phyloP scores from a whole-genome alignment of 352 stramenopile genomes.

The Pythium chondricola region DNA sequence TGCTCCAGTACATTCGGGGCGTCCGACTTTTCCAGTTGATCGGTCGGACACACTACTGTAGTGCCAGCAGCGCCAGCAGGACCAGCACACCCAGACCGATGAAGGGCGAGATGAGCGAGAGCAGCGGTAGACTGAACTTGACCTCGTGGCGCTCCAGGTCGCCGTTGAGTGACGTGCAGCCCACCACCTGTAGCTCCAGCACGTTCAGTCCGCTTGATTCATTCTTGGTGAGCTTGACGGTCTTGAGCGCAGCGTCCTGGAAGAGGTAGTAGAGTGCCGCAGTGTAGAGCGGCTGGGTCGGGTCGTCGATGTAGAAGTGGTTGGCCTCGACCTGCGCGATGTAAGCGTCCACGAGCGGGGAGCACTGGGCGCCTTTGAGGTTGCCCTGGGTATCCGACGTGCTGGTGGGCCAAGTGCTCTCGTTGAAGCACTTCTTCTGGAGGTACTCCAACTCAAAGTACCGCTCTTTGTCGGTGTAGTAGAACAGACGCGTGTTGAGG shows the following conservation, averaged over 20 bases:
- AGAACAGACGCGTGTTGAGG: constrained; percentile 17
- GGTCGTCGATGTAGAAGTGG: constrained; percentile 12
- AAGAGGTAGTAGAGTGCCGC: constrained; percentile 18
- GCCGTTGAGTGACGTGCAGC: constrained; percentile 14
- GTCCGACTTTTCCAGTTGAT: constrained; percentile 24
- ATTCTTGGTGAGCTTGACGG: constrained; percentile 12
- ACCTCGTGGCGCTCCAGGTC: constrained; percentile 12
- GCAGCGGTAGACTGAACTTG: constrained; percentile 17
- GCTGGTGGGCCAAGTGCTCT: not conserved
- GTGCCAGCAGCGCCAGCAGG: no score
- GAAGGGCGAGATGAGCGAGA: constrained; percentile 35
- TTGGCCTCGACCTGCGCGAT: constrained; percentile 10
- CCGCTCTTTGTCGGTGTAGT: constrained; percentile 6
- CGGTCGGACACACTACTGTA: constrained; percentile 22
- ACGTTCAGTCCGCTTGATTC: constrained; percentile 3
- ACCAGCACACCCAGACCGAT: constrained; percentile 30
- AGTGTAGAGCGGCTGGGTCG: constrained; percentile 14
- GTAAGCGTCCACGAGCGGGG: constrained; percentile 15
- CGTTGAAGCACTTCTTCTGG: constrained; percentile 6
- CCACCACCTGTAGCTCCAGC: constrained; percentile 5
- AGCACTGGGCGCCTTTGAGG: constrained; percentile 1
- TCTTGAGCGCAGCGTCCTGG: constrained; percentile 14
- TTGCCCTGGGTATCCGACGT: not conserved
- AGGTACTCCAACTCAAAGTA: constrained; percentile 30
- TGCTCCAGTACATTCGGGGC: constrained; percentile 7